Conservation (phyloP, 2,329 filamentous ascomycete genomes). For the Penicillium sp. region DNA sequence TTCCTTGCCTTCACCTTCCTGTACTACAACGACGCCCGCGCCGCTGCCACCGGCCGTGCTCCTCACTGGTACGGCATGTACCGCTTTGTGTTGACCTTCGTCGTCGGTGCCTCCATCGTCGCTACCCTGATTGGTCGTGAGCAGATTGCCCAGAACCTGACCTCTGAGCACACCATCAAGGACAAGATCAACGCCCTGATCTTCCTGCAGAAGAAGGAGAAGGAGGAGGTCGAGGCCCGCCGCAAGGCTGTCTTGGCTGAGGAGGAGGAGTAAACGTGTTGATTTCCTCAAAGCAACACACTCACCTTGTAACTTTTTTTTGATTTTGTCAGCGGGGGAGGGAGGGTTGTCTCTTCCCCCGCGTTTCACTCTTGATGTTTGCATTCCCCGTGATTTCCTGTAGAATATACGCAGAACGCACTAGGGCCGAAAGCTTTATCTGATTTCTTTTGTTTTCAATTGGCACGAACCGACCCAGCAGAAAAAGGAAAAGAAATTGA, state of each 20-base stretch:
- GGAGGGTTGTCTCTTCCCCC: constrained; percentile 1
- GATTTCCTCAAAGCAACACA: not conserved
- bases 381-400: constrained; percentile 33
- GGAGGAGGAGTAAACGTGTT: constrained; percentile 35
- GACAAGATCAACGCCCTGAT: constrained; percentile 57
- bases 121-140: constrained; percentile 78
- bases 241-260: constrained; percentile 29
- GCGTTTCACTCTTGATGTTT: constrained; percentile 24
- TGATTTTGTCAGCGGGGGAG: constrained; percentile 10
- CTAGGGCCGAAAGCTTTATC: constrained; percentile 28
- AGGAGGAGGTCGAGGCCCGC: constrained; percentile 45
- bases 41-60: constrained; percentile 72
- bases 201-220: constrained; percentile 47
- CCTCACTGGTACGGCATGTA: constrained; percentile 86
- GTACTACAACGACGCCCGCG: constrained; percentile 80
- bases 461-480: constrained; percentile 1
- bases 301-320: constrained; percentile 3
- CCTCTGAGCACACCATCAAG: constrained; percentile 38
- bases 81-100: constrained; percentile 86
- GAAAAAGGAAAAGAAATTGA: not conserved
- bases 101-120: constrained; percentile 81
- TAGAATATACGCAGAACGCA: constrained; percentile 38
- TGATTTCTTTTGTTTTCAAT: constrained; percentile 26
- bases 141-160: constrained; percentile 58
- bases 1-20: constrained; percentile 82